phyloP scores from a whole-genome alignment of 495 filamentous ascomycete genomes.

The Lentithecium fluviatile region DNA sequence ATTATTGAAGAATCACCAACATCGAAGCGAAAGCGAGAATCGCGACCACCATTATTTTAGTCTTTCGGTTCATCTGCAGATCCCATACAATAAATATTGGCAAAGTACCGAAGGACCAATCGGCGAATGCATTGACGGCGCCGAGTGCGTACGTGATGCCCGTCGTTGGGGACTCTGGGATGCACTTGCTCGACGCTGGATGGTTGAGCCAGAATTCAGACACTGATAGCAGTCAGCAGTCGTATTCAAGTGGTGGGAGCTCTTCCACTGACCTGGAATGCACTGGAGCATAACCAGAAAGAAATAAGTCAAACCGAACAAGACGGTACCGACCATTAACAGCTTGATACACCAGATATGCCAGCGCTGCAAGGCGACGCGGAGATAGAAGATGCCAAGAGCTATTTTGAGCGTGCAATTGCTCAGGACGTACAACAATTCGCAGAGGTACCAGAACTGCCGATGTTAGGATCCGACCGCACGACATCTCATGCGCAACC shows the following conservation, averaged over 20 bases:
- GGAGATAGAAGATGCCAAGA: conserved; percentile 49
- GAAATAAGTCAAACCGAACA: conserved; percentile 44
- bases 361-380: conserved; percentile 42
- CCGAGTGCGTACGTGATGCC: conserved; percentile 43
- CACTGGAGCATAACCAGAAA: conserved; percentile 51
- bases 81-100: conserved; percentile 48
- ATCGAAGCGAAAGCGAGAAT: conserved; percentile 31
- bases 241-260: not conserved
- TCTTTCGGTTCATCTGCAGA: conserved; percentile 39
- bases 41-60: conserved; percentile 25
- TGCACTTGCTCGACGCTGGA: conserved; percentile 41
- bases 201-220: conserved; percentile 43
- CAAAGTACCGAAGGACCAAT: conserved; percentile 44
- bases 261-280: conserved; percentile 9
- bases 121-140: conserved; percentile 42
- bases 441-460: conserved; percentile 43
- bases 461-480: not conserved
- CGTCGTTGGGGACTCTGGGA: conserved; percentile 35
- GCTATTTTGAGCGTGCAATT: conserved; percentile 46
- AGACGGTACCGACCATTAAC: conserved; percentile 32
- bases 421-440: conserved; percentile 43
- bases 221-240: not conserved
- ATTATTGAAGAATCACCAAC: conserved; percentile 9
- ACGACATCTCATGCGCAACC: not conserved
- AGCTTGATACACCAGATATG: conserved; percentile 46